These are phyloP conservation scores for Aspergillus funiculosus DNA, from an alignment of 495 filamentous ascomycete genomes.

Conservation along the genomic window DNA sequence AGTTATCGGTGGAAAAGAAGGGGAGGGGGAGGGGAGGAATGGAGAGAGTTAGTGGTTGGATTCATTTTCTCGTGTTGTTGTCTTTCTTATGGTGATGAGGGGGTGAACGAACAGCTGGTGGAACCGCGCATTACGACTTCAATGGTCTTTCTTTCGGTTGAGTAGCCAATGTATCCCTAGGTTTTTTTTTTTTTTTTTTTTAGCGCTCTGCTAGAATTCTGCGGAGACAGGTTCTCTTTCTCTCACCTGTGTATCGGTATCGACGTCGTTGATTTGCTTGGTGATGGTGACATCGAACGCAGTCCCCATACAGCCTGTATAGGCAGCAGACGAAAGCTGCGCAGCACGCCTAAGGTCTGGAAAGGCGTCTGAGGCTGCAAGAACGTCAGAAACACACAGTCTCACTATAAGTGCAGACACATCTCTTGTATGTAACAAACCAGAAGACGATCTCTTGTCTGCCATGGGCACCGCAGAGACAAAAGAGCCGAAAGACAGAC, in stretches of 20 bases:
- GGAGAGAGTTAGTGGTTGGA: no score
- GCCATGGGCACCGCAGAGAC: background rate
- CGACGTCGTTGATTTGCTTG: slow-evolving; percentile 21
- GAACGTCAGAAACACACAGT: background rate
- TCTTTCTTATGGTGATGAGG: background rate
- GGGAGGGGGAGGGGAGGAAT: no score
- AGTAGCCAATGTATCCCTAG: slow-evolving; percentile 32
- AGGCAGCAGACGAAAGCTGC: slow-evolving; percentile 33
- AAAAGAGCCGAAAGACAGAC: background rate
- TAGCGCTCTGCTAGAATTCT: no score
- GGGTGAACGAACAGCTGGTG: slow-evolving; percentile 17
- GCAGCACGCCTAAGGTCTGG: slow-evolving; percentile 25
- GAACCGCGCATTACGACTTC: slow-evolving; percentile 32
- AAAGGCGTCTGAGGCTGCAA: slow-evolving; percentile 22
- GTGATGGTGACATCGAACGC: slow-evolving; percentile 35
- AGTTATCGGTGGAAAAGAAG: slow-evolving; percentile 5
- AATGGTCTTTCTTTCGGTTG: slow-evolving; percentile 23
- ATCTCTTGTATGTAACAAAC: background rate
- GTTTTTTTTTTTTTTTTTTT: no score
- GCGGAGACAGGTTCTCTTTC: background rate
- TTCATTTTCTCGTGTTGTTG: background rate
- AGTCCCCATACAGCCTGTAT: slow-evolving; percentile 23
- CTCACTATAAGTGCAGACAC: background rate
- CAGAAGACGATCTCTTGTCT: background rate
- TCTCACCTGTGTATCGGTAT: slow-evolving; percentile 27